Base-by-base conservation (phyloP, 2,329 filamentous ascomycete genomes). In the Pestalotiopsis sp. region DNA sequence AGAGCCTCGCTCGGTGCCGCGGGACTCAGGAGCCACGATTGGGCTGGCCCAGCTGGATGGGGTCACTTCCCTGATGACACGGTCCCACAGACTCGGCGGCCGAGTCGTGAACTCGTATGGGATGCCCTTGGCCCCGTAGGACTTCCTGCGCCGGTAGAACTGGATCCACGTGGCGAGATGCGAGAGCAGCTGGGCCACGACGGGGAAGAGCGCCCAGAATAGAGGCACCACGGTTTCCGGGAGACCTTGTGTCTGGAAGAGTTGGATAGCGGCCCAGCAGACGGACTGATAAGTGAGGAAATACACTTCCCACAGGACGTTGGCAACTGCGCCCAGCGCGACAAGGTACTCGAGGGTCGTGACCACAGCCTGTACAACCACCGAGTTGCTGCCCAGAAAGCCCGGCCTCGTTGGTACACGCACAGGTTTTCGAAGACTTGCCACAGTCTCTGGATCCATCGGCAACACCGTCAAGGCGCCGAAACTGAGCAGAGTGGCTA, bases 401-500 rank as follows among this genome's bases (percentile, higher is more conserved):
- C 45, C 45, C 17, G 45, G 45, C n/a, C 45, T 17, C 6, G 45
- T 52, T 1, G 45, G 45, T n/a, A 52, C 45, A 7, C 45, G 45
- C 6, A 52, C 45, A 9, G 45, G 45, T n/a, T 52, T 17, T 3
- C 45, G n/a, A 20, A 52, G 45, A n/a, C 45, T 52, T 20, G 45
- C 7, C 14, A 23, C 2, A 38, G 39, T 25, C n/a, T 23, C 64
- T 20, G 20, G 1, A 3, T 64, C 61, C 27, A 64, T 25, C 0
- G 20, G 45, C 12, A 36, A 6, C 45, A 27, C 45, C 41, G 38
- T 52, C 64, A 57, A 9, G 45, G n/a, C 64, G n/a, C 64, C 64
- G 0, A 66, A 56, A 6, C 39, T 27, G n/a, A 66, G 64, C 14
- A 66, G 64, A 23, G 64, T 66, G 39, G 64, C 64, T 6, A 66